Percentiles rank a stretch among this genome's conserved stretches.
phyloP scores from a whole-genome alignment of 2,329 filamentous ascomycete genomes.

The Colletotrichum eleusines region DNA sequence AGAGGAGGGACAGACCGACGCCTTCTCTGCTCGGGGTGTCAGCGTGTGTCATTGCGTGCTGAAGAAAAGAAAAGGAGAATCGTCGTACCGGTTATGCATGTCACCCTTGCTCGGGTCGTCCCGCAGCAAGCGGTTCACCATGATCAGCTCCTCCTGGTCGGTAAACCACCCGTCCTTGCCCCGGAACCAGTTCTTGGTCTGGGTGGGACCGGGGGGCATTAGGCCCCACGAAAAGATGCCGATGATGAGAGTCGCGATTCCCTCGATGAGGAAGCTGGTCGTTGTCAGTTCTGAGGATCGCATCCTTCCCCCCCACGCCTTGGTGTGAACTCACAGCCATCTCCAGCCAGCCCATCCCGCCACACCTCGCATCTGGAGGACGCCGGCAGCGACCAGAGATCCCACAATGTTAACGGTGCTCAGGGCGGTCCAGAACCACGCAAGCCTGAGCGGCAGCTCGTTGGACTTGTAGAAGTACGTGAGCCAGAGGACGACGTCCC shows the following conservation, averaged over 20 bases:
- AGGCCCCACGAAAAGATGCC: conserved; percentile 59
- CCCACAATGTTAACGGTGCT: conserved; percentile 49
- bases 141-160: conserved; percentile 70
- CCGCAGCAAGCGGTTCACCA: conserved; percentile 70
- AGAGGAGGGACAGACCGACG: conserved; percentile 59
- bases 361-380: conserved; percentile 52
- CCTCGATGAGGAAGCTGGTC: conserved; percentile 64
- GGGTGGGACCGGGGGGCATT: conserved; percentile 60
- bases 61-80: background rate
- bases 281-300: background rate
- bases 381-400: conserved; percentile 61
- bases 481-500: conserved; percentile 49
- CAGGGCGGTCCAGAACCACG: conserved; percentile 49
- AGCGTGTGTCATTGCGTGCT: background rate
- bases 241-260: conserved; percentile 54
- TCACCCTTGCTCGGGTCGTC: conserved; percentile 72
- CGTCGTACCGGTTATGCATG: conserved; percentile 67
- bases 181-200: conserved; percentile 68
- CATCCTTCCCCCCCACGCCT: background rate
- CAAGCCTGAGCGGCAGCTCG: conserved; percentile 48
- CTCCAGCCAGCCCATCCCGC: conserved; percentile 55
- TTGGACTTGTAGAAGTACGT: conserved; percentile 51
- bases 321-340: conserved; percentile 52
- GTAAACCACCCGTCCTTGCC: conserved; percentile 72
- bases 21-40: conserved; percentile 49